These are phyloP conservation scores for Macrocybe gigantea DNA, from an alignment of 768 basidiomycete species.

Conservation along the genomic window DNA sequence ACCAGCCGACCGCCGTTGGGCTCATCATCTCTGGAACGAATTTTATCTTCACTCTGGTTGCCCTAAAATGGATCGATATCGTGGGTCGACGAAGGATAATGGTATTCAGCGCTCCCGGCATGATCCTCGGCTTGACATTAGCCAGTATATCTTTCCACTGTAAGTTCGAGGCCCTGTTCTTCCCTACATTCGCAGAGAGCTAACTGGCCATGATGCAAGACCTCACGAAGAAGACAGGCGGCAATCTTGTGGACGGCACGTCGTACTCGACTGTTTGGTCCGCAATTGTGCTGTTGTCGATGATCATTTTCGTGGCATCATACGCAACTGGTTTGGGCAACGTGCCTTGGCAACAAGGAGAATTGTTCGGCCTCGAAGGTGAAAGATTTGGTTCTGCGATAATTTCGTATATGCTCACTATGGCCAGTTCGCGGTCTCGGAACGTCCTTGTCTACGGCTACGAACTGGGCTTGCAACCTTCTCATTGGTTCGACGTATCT, in stretches of 20 bases:
- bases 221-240: slow-evolving; percentile 55
- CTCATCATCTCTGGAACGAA: slow-evolving; percentile 76
- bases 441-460: slow-evolving; percentile 67
- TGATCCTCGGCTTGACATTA: slow-evolving; percentile 60
- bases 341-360: slow-evolving; percentile 85
- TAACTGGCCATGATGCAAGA: slow-evolving; percentile 24
- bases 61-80: slow-evolving; percentile 68
- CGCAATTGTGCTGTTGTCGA: slow-evolving; percentile 64
- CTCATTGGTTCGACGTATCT: slow-evolving; percentile 78
- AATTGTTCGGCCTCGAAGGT: slow-evolving; percentile 76
- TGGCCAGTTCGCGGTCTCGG: slow-evolving; percentile 66
- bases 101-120: slow-evolving; percentile 65
- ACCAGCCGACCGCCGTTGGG: slow-evolving; percentile 78
- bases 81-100: slow-evolving; percentile 68
- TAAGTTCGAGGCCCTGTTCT: slow-evolving; percentile 22
- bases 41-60: slow-evolving; percentile 72
- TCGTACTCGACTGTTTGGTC: slow-evolving; percentile 46
- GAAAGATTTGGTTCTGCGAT: slow-evolving; percentile 11
- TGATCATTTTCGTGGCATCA: slow-evolving; percentile 79
- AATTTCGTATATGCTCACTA: neutral
- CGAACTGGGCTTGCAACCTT: slow-evolving; percentile 75
- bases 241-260: slow-evolving; percentile 51
- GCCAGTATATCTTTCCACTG: slow-evolving; percentile 64
- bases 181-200: neutral
- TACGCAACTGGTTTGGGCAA: slow-evolving; percentile 79